These are phyloP conservation scores for Trichoderma hamatum DNA, from an alignment of 2,329 filamentous ascomycete species.

Conservation along the genomic window DNA sequence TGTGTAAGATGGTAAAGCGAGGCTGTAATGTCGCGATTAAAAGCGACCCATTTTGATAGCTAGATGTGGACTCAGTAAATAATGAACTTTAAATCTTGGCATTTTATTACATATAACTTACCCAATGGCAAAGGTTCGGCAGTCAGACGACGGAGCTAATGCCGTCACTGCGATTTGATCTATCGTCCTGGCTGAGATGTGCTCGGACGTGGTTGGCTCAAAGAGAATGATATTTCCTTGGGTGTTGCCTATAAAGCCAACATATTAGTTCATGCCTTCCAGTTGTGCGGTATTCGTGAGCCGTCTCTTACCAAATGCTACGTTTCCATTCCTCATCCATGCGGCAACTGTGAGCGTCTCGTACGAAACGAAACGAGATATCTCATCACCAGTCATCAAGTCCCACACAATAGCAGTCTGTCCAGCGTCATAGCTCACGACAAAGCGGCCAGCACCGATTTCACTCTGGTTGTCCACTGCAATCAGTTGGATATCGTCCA, in stretches of 20 bases:
- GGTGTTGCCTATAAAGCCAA: conserved; percentile 68
- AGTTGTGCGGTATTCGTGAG: neutral
- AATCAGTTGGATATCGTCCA: conserved; percentile 80
- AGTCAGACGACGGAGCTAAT: conserved; percentile 84
- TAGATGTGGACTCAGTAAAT: conserved; percentile 42
- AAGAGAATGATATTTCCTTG: conserved; percentile 95
- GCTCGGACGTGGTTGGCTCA: conserved; percentile 89
- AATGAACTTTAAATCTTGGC: neutral
- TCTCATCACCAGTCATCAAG: conserved; percentile 84
- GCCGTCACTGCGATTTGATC: conserved; percentile 93
- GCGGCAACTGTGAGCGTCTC: conserved; percentile 81
- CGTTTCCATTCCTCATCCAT: conserved; percentile 97
- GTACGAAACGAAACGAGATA: conserved; percentile 90
- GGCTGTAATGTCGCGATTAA: conserved; percentile 88
- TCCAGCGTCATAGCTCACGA: conserved; percentile 89
- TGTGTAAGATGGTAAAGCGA: conserved; percentile 91
- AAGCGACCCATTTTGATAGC: conserved; percentile 93
- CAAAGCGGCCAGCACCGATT: conserved; percentile 77
- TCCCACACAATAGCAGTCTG: conserved; percentile 98
- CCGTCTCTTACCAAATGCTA: conserved; percentile 81
- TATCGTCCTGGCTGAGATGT: conserved; percentile 87
- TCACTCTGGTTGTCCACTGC: conserved; percentile 92
- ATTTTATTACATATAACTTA: conserved; percentile 46
- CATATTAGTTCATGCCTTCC: conserved; percentile 31
- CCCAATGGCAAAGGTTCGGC: conserved; percentile 95